Evolutionary conservation across 2,329 filamentous ascomycete genomes (phyloP).

Genomic region (Niveomyces coronatus): DNA sequence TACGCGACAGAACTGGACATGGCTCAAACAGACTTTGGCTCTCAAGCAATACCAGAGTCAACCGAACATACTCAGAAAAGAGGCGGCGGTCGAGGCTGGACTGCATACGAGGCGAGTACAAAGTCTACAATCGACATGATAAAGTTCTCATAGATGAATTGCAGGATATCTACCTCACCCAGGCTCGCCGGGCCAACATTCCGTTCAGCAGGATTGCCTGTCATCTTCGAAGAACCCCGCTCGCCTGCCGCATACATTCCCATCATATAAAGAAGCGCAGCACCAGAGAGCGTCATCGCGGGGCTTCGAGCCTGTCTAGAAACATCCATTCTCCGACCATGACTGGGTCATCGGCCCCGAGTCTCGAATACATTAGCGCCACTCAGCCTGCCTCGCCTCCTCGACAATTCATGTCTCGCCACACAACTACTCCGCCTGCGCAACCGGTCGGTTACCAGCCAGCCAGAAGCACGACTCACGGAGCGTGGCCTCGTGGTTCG

Average conservation of each 20-base stretch:
- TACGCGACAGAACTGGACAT: too few relatives aligned
- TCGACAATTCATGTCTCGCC: too few relatives aligned
- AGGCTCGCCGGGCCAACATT: constrained; percentile 79
- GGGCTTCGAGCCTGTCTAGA: constrained; percentile 57
- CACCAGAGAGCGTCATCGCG: constrained; percentile 70
- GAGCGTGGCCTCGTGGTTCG: constrained; percentile 40
- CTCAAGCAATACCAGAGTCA: too few relatives aligned
- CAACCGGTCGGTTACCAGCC: constrained; percentile 37
- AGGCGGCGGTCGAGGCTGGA: constrained; percentile 72
- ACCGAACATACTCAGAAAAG: too few relatives aligned
- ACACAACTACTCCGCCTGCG: constrained; percentile 32
- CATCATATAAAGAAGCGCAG: constrained; percentile 76
- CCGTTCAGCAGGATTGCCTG: constrained; percentile 84
- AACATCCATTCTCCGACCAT: constrained; percentile 43
- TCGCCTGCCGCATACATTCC: constrained; percentile 79
- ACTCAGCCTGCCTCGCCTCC: constrained; percentile 41
- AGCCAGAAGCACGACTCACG: constrained; percentile 39
- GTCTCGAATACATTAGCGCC: constrained; percentile 38
- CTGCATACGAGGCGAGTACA: constrained; percentile 82
- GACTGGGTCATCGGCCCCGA: constrained; percentile 35
- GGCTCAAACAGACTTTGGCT: too few relatives aligned
- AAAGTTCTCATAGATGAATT: too few relatives aligned
- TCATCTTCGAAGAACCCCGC: constrained; percentile 77
- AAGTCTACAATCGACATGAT: constrained; percentile 20
- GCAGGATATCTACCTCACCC: constrained; percentile 76